Percentiles rank a stretch among this genome's conserved stretches.
phyloP scores from a whole-genome alignment of 306 rosid species.

The Chamaecrista fasciculata region DNA sequence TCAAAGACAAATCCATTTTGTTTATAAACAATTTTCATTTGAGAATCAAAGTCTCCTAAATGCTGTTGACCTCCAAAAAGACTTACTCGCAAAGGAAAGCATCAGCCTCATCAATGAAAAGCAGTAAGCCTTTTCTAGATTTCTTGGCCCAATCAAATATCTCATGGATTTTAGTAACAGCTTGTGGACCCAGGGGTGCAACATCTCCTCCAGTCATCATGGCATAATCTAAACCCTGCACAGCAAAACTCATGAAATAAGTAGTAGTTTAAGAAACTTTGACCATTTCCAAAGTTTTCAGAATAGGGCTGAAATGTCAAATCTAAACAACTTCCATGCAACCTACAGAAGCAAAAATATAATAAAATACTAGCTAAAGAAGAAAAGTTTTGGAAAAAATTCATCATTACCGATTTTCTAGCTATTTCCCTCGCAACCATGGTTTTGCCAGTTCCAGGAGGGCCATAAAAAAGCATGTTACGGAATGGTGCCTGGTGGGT shows the following conservation, averaged over 20 bases:
- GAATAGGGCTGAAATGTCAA: constrained; percentile 18
- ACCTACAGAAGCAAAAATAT: background rate
- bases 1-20: background rate
- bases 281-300: constrained; percentile 10
- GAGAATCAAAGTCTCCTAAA: constrained; percentile 5
- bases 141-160: constrained; percentile 99
- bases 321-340: background rate
- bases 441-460: constrained; percentile 99
- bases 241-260: constrained; percentile 25
- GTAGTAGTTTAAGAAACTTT: background rate
- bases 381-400: constrained; percentile 15
- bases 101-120: constrained; percentile 98
- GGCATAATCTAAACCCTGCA: constrained; percentile 98
- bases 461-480: constrained; percentile 95
- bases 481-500: constrained; percentile 95
- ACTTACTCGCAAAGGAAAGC: constrained; percentile 99
- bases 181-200: constrained; percentile 94
- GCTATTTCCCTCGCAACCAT: constrained; percentile 99
- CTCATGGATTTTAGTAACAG: constrained; percentile 96
- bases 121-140: constrained; percentile 82
- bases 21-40: background rate
- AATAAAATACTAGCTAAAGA: background rate
- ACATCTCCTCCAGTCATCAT: constrained; percentile 99
- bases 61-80: constrained; percentile 10
- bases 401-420: constrained; percentile 72